These are phyloP conservation scores for Solanum lycopersicoides DNA, from an alignment of 257 asterid genomes.

Conservation along the genomic window DNA sequence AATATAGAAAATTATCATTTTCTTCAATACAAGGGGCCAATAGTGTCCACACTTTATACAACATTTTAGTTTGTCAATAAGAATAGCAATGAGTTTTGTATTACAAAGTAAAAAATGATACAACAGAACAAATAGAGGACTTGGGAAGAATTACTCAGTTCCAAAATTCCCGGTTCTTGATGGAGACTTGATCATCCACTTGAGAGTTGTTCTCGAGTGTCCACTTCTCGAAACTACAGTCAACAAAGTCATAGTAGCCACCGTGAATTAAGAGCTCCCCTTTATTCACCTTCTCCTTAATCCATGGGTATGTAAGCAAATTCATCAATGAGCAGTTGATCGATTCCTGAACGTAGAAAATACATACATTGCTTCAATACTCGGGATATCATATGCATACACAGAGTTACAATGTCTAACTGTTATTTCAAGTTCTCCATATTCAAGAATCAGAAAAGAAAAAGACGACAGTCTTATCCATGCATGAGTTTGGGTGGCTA, in stretches of 20 bases:
- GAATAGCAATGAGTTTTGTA: not conserved
- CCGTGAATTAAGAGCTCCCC: conserved; percentile 69
- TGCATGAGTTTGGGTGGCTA: not conserved
- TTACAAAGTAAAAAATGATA: not conserved
- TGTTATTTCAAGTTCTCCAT: not conserved
- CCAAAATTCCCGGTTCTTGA: conserved; percentile 68
- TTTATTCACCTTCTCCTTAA: conserved; percentile 54
- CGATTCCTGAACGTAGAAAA: conserved; percentile 55
- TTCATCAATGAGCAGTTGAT: conserved; percentile 68
- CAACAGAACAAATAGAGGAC: not conserved
- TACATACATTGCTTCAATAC: not conserved
- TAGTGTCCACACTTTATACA: not conserved
- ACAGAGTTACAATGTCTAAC: not conserved
- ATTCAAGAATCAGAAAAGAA: not conserved
- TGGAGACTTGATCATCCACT: conserved; percentile 25
- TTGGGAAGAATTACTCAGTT: conserved; percentile 19
- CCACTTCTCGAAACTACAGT: conserved; percentile 94
- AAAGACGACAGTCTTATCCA: not conserved
- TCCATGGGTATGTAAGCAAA: conserved; percentile 81
- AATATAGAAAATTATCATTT: not conserved
- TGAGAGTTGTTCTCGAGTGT: conserved; percentile 36
- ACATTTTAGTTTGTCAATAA: not conserved
- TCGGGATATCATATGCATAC: not conserved
- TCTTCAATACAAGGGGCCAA: not conserved
- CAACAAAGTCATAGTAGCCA: conserved; percentile 84